phyloP scores from a whole-genome alignment of 2,329 filamentous ascomycete species.

The Fusarium musae region DNA sequence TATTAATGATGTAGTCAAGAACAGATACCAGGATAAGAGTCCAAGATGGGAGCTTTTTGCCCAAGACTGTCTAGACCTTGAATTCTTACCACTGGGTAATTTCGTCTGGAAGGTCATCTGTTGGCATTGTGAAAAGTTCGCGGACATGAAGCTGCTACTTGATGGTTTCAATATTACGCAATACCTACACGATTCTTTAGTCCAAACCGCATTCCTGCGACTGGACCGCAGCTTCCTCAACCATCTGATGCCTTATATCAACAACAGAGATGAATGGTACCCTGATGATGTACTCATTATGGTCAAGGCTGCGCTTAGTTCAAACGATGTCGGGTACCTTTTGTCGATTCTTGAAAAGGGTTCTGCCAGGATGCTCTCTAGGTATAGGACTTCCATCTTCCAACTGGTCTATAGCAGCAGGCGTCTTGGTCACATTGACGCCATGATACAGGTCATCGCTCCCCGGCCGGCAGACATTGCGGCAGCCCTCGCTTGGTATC shows the following conservation, averaged over 20 bases:
- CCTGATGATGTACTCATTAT: rapidly evolving
- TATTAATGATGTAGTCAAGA: rapidly evolving
- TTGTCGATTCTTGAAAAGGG: rapidly evolving
- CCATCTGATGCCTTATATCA: too few species aligned
- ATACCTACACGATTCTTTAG: rapidly evolving
- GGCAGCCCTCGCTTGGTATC: too few species aligned
- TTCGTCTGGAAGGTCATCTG: too few species aligned
- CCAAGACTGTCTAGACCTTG: neutral
- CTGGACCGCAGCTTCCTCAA: rapidly evolving
- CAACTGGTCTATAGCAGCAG: rapidly evolving
- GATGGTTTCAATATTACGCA: rapidly evolving
- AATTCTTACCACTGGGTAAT: rapidly evolving
- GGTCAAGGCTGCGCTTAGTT: neutral
- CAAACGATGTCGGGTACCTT: rapidly evolving
- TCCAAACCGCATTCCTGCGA: neutral
- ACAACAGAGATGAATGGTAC: too few species aligned
- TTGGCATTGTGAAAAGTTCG: neutral
- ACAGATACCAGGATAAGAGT: rapidly evolving
- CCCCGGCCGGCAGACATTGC: too few species aligned
- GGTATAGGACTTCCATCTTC: rapidly evolving
- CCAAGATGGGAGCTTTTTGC: rapidly evolving
- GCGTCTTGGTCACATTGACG: rapidly evolving
- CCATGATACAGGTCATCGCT: too few species aligned
- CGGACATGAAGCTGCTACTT: neutral
- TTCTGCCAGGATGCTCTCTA: too few species aligned